Conservation (phyloP, 129 eudicot species). For the Centrapalus pauciflorus region DNA sequence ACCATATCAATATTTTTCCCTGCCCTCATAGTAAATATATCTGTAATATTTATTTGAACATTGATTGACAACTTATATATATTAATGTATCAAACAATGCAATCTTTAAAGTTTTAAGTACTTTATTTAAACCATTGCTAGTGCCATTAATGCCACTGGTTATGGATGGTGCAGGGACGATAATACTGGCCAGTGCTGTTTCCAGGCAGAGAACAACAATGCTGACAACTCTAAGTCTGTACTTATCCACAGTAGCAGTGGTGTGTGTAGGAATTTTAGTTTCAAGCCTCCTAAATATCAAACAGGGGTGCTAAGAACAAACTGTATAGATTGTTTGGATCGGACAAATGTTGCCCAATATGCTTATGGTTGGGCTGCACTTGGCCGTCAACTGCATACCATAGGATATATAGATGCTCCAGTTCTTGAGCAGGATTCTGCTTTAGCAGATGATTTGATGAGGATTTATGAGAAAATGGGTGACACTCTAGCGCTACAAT, state of each 20-base stretch:
- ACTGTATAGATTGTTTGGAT: conserved; percentile 96
- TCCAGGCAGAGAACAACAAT: conserved; percentile 12
- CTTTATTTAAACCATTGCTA: not conserved
- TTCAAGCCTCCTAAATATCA: conserved; percentile 50
- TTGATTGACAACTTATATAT: not conserved
- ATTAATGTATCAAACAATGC: not conserved
- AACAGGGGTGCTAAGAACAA: conserved; percentile 84
- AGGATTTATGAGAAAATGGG: conserved; percentile 89
- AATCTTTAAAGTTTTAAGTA: not conserved
- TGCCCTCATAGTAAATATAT: not conserved
- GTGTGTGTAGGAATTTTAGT: conserved; percentile 11
- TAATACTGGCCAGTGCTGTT: conserved; percentile 27
- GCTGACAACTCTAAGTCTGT: conserved; percentile 13
- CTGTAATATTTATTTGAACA: not conserved
- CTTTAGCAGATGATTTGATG: conserved; percentile 73
- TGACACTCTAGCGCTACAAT: conserved; percentile 90
- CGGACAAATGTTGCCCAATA: conserved; percentile 96
- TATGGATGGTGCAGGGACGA: conserved; percentile 41
- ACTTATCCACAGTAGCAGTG: conserved; percentile 4
- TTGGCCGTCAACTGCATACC: conserved; percentile 79
- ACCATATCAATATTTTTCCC: not conserved
- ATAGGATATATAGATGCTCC: conserved; percentile 57
- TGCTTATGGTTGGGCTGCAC: conserved; percentile 91
- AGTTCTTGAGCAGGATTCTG: conserved; percentile 55
- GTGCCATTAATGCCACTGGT: conserved; percentile 2